Evolutionary conservation across 352 stramenopile species (phyloP).

Genomic region (Globisporangium abappressorium): DNA sequence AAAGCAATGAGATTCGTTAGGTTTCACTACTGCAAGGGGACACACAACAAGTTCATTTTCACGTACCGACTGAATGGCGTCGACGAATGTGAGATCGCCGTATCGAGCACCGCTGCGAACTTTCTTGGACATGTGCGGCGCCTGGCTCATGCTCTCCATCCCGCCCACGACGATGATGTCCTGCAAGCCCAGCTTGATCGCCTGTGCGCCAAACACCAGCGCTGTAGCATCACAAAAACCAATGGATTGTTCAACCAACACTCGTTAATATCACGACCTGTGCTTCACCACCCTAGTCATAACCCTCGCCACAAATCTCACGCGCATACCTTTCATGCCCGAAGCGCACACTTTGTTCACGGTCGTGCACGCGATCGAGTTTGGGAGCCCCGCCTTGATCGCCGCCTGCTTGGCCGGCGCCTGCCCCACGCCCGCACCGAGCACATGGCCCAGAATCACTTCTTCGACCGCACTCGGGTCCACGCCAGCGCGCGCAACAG

Average conservation of each 20-base stretch:
- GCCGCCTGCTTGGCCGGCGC: slow-evolving; percentile 91
- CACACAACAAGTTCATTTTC: neutral
- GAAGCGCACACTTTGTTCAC: slow-evolving; percentile 98
- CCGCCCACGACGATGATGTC: slow-evolving; percentile 85
- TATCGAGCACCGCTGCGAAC: slow-evolving; percentile 74
- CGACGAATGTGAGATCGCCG: slow-evolving; percentile 86
- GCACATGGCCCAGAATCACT: slow-evolving; percentile 94
- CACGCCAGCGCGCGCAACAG: slow-evolving; percentile 49
- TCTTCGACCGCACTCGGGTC: slow-evolving; percentile 81
- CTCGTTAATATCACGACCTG: neutral
- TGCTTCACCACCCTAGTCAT: neutral
- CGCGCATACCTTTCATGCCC: slow-evolving; percentile 81
- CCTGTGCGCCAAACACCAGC: slow-evolving; percentile 78
- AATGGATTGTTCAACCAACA: neutral
- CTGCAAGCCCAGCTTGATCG: slow-evolving; percentile 82
- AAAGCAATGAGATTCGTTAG: neutral
- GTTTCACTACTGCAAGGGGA: neutral
- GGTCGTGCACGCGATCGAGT: slow-evolving; percentile 90
- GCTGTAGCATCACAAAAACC: slow-evolving; percentile 25
- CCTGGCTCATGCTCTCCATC: slow-evolving; percentile 96
- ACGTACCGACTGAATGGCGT: slow-evolving; percentile 71
- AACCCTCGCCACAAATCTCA: neutral
- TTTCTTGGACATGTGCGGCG: slow-evolving; percentile 88
- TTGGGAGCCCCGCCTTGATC: slow-evolving; percentile 62
- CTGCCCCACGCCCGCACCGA: slow-evolving; percentile 93